Base-by-base conservation (phyloP, 768 basidiomycete species). In the Plicaturopsis crispa region DNA sequence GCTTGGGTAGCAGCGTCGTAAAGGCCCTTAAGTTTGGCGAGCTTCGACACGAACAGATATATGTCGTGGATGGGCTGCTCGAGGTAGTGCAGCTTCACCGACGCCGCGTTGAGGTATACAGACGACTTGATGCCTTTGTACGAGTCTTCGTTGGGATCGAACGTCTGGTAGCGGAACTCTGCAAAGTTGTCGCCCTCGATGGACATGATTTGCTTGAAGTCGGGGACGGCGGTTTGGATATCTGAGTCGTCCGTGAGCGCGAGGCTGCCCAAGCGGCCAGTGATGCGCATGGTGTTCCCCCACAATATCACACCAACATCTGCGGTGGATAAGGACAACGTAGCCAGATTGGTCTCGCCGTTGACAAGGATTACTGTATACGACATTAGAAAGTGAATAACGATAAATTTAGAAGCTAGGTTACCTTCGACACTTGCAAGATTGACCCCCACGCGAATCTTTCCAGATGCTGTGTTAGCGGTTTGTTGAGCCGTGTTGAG, bases 181-280 rank as follows among this genome's bases (percentile, higher is more conserved):
- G 91, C 93, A 28, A 99, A 80, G 52, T 97, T 83, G 50, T 87
- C 76, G 34, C 93, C 96, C 51, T 98, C 89, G 40, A 98, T 97
- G 22, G 90, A 87, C 40, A 98, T 63, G 4, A 98, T 71, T 47
- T 88, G 75, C 53, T 85, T 84, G 64, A 93, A 93, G 35, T 78
- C 74, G 3, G 75, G 69, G 16, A 72, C 63, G 26, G 76, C 68
- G 13, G 68, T 66, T 26, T 66, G 57, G 5, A 62, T 55, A 14
- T 65, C 48, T 24, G 77, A 75, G 49, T 92, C 76, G 51, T 97
- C 93, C 45, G 70, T 75, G 39, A 99, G 60, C 4, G 83, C 78
- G 22, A 99, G 67, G 48, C 78, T 87, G 20, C 92, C 93, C 11
- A 99, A 63, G 18, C 84, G 75, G 13, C 86, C 90, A 4, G 75